Evolutionary conservation across 2,329 filamentous ascomycete species (phyloP), one percentile per base, ranked within the genome.

Genomic region (Orbilia javanica): DNA sequence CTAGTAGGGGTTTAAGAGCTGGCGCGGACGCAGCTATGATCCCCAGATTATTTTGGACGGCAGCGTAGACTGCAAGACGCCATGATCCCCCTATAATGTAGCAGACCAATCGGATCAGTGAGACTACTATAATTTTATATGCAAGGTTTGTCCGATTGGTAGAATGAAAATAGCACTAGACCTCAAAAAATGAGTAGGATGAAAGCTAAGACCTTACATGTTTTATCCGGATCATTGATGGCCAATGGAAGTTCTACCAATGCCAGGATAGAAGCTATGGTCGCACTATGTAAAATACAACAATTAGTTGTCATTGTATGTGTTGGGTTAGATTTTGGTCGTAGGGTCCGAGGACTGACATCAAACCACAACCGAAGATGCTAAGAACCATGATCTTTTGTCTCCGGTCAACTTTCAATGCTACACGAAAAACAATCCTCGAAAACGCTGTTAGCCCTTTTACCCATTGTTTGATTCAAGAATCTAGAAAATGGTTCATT

Each of bases 1-100:
- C 74, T 7, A 78, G 10, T 18, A 79, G 22, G 10, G 75, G 75
- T 39, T 74, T 79, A 4, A 79, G 57, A 18, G 75, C 55, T 15
- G 75, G 69, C n/a, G 75, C 70, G 8, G 75, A 79, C 20, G 75
- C 75, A 29, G 75, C 75, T 66, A 79, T 79, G 5, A 79, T 79
- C 18, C 69, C 75, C 39, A 79, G 39, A 36, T 74, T 74, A 39
- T 73, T 79, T 39, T 79, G 63, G n/a, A 79, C 63, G 1, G 64
- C 57, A 18, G 75, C 65, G 22, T 70, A 79, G n/a, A 79, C 70
- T 10, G 70, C 70, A n/a, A 79, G 63, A 11, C 69, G 63, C 74
- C 74, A 78, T 39, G 74, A 78, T 62, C 74, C 67, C 74, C 74
- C 74, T 78, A 42, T 18, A 48, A n/a, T 20, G 36, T 1, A 73